Evolutionary conservation across 768 basidiomycete genomes (phyloP), one percentile per base, ranked within the genome.

Genomic region (Boletus barrowsii): DNA sequence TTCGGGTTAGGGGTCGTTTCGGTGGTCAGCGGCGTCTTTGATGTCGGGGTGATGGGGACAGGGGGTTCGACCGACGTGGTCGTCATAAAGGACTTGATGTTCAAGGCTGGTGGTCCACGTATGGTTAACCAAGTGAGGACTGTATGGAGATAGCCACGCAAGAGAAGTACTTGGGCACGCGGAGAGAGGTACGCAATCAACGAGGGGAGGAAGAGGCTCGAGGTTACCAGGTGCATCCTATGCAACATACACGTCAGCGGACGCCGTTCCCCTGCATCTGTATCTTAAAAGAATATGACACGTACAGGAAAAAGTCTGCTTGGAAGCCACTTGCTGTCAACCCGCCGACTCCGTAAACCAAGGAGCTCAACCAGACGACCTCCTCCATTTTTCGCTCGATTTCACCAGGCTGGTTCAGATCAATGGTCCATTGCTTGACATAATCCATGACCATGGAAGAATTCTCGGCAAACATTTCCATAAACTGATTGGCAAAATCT

Each of bases 381-480:
- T 90, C 87, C 57, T 84, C 83, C 24, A 84, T 73, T 66, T 86
- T 88, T 17, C 72, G 66, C n/a, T 76, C 73, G 7, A 83, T 59
- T 57, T 76, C 72, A 32, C 70, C 59, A 37, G 74, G 59, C 49
- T 72, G 55, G 36, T 56, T 53, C 40, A 68, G 53, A 51, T 80
- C 69, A 20, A 77, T 42, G 4, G 66, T 73, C 83, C 83, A 84
- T 41, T 73, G 59, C 10, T 66, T 67, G 15, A 70, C 76, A 43
- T 70, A 29, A 17, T 53, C 54, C 47, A 18, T 51, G 17, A 70
- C 13, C 0, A 20, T 15, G 1, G 46, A 33, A 0, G 30, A 26
- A 22, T 50, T 49, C 15, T 61, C 41, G 3, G 1, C 1, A 17
- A 61, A 6, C 4, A 49, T 9, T 4, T 49, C 35, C 1, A 1